Conservation (phyloP, 805 yeast genomes). For the Komagataella kurtzmanii region DNA sequence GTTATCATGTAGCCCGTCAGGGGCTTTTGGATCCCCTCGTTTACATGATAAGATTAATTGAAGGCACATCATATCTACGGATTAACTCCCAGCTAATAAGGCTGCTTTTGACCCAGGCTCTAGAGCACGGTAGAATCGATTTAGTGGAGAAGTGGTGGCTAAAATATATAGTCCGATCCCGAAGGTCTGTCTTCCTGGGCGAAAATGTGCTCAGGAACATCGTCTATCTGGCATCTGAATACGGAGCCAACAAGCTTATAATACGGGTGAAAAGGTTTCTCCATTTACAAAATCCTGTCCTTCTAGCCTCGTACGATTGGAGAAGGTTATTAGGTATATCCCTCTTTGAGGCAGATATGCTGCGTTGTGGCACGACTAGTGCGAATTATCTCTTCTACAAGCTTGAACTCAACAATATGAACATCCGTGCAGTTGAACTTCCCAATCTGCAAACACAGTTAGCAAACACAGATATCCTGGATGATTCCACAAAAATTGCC, state of each 20-base stretch:
- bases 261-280: not conserved
- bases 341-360: not conserved
- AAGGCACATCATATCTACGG: not conserved
- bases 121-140: not conserved
- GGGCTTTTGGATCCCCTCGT: not conserved
- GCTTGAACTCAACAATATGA: not conserved
- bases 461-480: not conserved
- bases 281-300: not conserved
- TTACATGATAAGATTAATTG: not conserved
- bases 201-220: not conserved
- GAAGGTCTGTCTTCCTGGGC: not conserved
- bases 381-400: not conserved
- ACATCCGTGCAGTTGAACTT: not conserved
- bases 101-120: not conserved
- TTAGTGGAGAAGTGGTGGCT: not conserved
- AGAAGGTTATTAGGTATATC: not conserved
- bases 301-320: not conserved
- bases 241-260: not conserved
- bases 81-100: not conserved
- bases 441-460: not conserved
- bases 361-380: not conserved
- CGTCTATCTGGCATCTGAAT: not conserved
- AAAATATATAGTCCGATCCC: not conserved
- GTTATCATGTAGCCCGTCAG: not conserved
- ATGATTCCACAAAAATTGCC: not conserved